These are phyloP conservation scores for Aspergillus panamensis DNA, from an alignment of 495 filamentous ascomycete genomes.

Conservation along the genomic window DNA sequence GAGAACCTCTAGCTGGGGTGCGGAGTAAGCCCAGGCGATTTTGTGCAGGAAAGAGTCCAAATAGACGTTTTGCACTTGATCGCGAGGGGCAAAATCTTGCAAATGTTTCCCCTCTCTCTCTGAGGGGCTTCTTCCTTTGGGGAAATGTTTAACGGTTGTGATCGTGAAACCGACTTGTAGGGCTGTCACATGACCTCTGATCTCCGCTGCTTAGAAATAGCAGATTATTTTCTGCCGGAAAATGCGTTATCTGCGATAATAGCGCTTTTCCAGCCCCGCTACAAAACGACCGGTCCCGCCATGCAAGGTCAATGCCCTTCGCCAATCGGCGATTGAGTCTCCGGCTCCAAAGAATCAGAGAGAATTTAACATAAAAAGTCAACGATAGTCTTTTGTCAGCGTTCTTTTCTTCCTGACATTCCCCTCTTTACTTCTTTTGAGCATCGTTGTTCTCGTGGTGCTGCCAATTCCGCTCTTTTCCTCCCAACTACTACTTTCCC, in stretches of 20 bases:
- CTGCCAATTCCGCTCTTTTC: not conserved
- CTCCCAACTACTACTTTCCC: not conserved
- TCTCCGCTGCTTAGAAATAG: constrained; percentile 24
- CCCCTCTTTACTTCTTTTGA: constrained; percentile 4
- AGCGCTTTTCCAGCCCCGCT: constrained; percentile 30
- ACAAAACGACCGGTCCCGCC: constrained; percentile 14
- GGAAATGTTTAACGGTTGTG: no score
- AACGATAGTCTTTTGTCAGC: constrained; percentile 18
- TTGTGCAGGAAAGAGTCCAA: no score
- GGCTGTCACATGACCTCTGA: constrained; percentile 23
- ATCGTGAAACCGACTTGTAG: not conserved
- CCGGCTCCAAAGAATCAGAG: constrained; percentile 17
- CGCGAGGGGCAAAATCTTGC: no score
- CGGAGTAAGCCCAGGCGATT: no score
- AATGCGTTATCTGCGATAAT: constrained; percentile 32
- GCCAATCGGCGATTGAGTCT: constrained; percentile 20
- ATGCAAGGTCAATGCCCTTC: constrained; percentile 13
- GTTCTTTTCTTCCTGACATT: constrained; percentile 6
- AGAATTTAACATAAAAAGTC: constrained; percentile 22
- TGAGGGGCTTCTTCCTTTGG: no score
- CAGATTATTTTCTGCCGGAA: constrained; percentile 6
- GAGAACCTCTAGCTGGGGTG: no score
- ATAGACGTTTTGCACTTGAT: no score
- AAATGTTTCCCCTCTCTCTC: no score
- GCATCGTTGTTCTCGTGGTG: not conserved